Conservation (phyloP, 306 rosid genomes). For the Quercus wislizeni region DNA sequence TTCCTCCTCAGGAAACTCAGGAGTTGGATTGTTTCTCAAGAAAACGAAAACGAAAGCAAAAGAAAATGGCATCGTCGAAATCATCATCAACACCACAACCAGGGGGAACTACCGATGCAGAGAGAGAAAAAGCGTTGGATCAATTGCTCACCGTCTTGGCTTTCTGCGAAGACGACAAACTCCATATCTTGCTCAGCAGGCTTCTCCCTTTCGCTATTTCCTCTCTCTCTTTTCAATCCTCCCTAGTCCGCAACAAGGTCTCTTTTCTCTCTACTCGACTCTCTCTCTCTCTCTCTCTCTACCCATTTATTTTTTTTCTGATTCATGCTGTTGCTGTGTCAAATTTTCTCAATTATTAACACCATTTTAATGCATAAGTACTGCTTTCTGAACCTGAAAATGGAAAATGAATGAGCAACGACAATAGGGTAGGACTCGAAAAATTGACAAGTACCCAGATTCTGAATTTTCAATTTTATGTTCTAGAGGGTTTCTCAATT, state of each 20-base stretch:
- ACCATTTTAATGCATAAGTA: no score
- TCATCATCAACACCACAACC: slow-evolving; percentile 34
- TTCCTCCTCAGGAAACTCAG: no score
- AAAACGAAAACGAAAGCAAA: not conserved
- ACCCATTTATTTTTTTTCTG: not conserved
- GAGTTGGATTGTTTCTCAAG: not conserved
- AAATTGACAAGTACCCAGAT: no score
- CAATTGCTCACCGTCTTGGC: slow-evolving; percentile 88
- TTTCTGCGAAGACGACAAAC: slow-evolving; percentile 88
- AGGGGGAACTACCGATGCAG: slow-evolving; percentile 54
- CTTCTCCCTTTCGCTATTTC: slow-evolving; percentile 81
- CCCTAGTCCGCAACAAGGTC: slow-evolving; percentile 81
- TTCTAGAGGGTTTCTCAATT: no score
- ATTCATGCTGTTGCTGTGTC: not conserved
- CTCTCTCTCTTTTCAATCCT: slow-evolving; percentile 66
- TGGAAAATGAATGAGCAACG: no score
- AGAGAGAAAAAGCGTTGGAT: slow-evolving; percentile 75
- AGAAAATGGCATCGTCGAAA: slow-evolving; percentile 59
- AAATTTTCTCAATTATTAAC: not conserved
- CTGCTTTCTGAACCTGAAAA: no score
- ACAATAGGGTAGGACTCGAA: no score
- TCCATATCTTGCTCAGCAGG: slow-evolving; percentile 70
- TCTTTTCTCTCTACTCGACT: not conserved
- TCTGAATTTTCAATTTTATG: no score
- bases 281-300: not conserved